Percentiles rank a stretch among this genome's conserved stretches.
Evolutionary conservation across 139 green algal genomes (phyloP).

Genomic region (Nannochloris sp.): DNA sequence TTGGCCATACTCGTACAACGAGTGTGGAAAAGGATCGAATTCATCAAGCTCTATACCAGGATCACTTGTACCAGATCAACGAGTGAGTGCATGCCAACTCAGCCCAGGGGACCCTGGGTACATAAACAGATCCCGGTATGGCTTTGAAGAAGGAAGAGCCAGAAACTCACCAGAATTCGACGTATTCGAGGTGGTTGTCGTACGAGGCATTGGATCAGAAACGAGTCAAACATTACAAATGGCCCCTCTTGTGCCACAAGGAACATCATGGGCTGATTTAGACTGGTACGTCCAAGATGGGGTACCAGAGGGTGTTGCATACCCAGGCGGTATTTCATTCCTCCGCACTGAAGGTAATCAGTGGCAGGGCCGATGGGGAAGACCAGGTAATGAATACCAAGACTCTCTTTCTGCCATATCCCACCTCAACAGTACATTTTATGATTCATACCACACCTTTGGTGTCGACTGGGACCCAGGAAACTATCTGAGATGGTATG

Average conservation of each 20-base stretch:
- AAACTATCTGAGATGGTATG: slow-evolving; percentile 32
- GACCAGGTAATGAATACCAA: slow-evolving; percentile 29
- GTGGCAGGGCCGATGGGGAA: slow-evolving; percentile 7
- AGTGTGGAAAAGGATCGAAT: slow-evolving; percentile 20
- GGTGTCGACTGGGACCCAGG: slow-evolving; percentile 29
- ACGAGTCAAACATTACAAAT: slow-evolving; percentile 39
- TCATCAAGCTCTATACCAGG: neutral
- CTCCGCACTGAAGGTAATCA: slow-evolving; percentile 14
- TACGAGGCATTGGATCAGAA: neutral
- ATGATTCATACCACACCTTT: slow-evolving; percentile 18
- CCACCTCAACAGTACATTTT: slow-evolving; percentile 15
- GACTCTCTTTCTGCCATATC: slow-evolving; percentile 19
- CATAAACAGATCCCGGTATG: slow-evolving; percentile 8
- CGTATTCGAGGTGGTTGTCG: slow-evolving; percentile 30
- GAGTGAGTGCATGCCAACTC: neutral
- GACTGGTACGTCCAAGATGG: slow-evolving; percentile 7
- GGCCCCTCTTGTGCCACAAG: slow-evolving; percentile 29
- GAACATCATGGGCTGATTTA: slow-evolving; percentile 14
- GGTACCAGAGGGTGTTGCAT: slow-evolving; percentile 9
- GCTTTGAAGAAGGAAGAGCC: slow-evolving; percentile 10
- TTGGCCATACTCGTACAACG: slow-evolving; percentile 40
- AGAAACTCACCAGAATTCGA: slow-evolving; percentile 41
- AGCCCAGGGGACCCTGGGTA: neutral
- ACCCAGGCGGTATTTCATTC: slow-evolving; percentile 13
- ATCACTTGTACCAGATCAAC: neutral